Evolutionary conservation across 176 grass and related monocot genomes (phyloP).

Genomic region (Lolium perenne): DNA sequence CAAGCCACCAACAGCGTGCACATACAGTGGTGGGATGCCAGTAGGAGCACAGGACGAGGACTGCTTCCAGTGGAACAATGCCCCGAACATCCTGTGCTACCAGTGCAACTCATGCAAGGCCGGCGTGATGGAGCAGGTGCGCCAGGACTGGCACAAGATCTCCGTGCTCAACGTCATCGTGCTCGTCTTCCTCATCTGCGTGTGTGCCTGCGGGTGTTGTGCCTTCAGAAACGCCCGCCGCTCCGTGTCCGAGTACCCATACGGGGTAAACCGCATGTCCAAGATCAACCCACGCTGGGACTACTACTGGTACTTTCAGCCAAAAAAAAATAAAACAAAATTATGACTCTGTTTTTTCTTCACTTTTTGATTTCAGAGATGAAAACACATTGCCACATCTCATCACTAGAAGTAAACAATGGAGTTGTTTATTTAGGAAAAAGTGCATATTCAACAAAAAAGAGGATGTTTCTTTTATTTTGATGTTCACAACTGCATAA

Average conservation of each 20-base stretch:
- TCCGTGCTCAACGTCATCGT: conserved; percentile 73
- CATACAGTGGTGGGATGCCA: conserved; percentile 66
- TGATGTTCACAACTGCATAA: conserved; percentile 7
- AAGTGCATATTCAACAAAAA: not conserved
- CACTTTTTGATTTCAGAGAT: not conserved
- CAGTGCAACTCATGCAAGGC: conserved; percentile 91
- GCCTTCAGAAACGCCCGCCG: conserved; percentile 85
- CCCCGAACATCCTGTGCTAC: conserved; percentile 77
- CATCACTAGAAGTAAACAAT: not conserved
- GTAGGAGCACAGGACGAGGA: conserved; percentile 74
- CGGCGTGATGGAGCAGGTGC: conserved; percentile 86
- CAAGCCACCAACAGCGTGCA: conserved; percentile 93
- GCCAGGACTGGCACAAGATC: conserved; percentile 91
- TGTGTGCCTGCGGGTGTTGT: conserved; percentile 80
- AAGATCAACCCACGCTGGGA: conserved; percentile 89
- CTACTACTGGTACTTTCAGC: conserved; percentile 82
- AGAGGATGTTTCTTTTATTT: not conserved
- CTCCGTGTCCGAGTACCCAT: conserved; percentile 64
- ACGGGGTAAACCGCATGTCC: conserved; percentile 89
- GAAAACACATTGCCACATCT: not conserved
- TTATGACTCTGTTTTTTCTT: too few relatives aligned
- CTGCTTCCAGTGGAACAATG: conserved; percentile 96
- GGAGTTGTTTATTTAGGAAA: not conserved
- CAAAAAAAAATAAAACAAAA: not conserved
- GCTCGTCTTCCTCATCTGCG: conserved; percentile 66